These are phyloP conservation scores for Diplodia mutila DNA, from an alignment of 2,329 filamentous ascomycete species.

Conservation along the genomic window DNA sequence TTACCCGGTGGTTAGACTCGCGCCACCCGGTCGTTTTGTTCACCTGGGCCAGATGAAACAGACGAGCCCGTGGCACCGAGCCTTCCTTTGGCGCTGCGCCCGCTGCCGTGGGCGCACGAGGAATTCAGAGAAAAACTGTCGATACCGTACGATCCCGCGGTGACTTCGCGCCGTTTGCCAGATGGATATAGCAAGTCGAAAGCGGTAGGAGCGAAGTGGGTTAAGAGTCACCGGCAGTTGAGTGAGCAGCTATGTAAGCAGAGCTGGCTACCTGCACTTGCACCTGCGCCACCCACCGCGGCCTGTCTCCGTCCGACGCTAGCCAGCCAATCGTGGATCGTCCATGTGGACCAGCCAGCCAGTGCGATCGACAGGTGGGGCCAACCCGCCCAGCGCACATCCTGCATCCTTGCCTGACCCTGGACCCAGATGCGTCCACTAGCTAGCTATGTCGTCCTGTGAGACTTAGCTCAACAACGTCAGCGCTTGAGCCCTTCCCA, in stretches of 20 bases:
- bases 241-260: constrained; percentile 5
- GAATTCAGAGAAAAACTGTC: not conserved
- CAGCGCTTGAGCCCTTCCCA: not conserved
- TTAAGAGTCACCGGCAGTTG: not conserved
- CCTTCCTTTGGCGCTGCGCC: not conserved
- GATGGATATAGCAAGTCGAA: too few species aligned
- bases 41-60: not conserved
- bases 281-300: not conserved
- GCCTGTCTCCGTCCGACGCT: not conserved
- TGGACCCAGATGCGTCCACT: not conserved
- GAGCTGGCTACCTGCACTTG: not conserved
- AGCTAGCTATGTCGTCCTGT: not conserved
- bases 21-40: not conserved
- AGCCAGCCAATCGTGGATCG: constrained; percentile 8
- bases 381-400: not conserved
- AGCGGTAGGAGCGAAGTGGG: not conserved
- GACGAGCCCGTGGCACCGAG: not conserved
- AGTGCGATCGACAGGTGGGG: constrained; percentile 17
- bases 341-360: not conserved
- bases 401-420: constrained; percentile 3
- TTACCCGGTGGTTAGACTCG: too few species aligned
- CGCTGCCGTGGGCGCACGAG: not conserved
- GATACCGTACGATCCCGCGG: too few species aligned
- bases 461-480: not conserved
- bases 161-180: too few species aligned